Base-by-base conservation (phyloP, 305 asterid species). In the Fraxinus nigra region DNA sequence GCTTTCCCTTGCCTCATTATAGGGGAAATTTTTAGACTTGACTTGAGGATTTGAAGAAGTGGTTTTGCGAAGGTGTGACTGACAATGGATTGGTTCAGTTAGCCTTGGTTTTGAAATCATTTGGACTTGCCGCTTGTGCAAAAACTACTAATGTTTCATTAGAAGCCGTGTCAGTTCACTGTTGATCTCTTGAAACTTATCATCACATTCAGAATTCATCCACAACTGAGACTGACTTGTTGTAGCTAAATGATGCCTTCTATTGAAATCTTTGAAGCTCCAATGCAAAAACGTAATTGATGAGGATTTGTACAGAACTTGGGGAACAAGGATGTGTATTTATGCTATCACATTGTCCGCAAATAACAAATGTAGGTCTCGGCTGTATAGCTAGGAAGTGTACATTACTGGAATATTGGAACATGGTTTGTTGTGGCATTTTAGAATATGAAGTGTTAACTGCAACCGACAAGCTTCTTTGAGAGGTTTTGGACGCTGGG, bases 351-450 rank as follows among this genome's bases (percentile, higher is more conserved):
- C 87, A 87, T 33, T 87, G 92, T 75, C 89, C 84, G 33, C 88
- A 74, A 40, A 82, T 89, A 77, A 30, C 90, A 33, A 85, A 89
- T 56, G 85, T 80, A 13, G 92, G 92, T 72, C 77, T 89, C 9
- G 37, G 59, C 78, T 63, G 84, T 79, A 84, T 89, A 18, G 92
- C 76, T 32, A 87, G 51, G 6, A 89, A 69, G 1, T 89, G 92
- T 81, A 33, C 69, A 46, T 65, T 81, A 54, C 79, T 89, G 77
- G 90, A 89, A 82, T 78, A 85, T 11, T 84, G 88, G 43, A 86
- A 87, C 59, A 85, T 89, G 85, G 88, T 87, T 48, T 87, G 82
- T 78, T 89, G 89, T 13, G 86, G 86, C 51, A 82, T 89, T 72
- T 59, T 88, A 14, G 35, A 85, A 54, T 70, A 84, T 7, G 89